Evolutionary conservation across 2,329 filamentous ascomycete genomes (phyloP), one percentile per base, ranked within the genome.

Genomic region (Fusarium bactridioides): DNA sequence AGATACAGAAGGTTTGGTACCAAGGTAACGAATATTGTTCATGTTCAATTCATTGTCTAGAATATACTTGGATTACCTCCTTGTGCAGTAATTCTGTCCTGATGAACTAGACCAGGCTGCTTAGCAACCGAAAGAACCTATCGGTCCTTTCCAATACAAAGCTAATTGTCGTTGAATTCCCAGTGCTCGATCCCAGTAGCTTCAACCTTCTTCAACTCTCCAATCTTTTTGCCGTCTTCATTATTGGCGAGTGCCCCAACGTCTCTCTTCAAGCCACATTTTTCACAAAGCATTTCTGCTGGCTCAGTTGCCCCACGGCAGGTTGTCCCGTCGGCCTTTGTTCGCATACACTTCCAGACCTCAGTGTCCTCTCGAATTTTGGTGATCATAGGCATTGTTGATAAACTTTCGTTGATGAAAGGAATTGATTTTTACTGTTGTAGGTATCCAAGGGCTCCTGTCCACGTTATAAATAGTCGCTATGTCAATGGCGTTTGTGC

Each of bases 401-500:
- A 27, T 37, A 2, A 2, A 13, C 3, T 27, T 37, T 37, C 0
- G 4, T 21, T 19, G 3, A 2, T 10, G 12, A 13, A 33, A 19
- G 6, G 9, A 7, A 4, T 33, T 23, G 2, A 13, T 13, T 11
- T 2, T n/a, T 23, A 7, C 15, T 4, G 27, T 18, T 7, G 11
- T 19, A 19, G 8, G 3, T 19, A 10, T 10, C 7, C 4, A 0
- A 33, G 15, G 13, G 31, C 13, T 33, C 31, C 11, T 3, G 10
- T 29, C 10, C 31, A 3, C 31, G 13, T 13, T 33, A 33, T 33
- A 33, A 33, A 33, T 33, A 33, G 15, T 12, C 1, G 3, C 7
- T 10, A 2, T 0, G 8, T 3, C 2, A 1, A 50, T 18, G 21
- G 2, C 5, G 0, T 5, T 4, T 7, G 29, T 12, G 5, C 7